These are phyloP conservation scores for Solanum raphanifolium DNA, from an alignment of 257 asterid genomes.

Conservation along the genomic window DNA sequence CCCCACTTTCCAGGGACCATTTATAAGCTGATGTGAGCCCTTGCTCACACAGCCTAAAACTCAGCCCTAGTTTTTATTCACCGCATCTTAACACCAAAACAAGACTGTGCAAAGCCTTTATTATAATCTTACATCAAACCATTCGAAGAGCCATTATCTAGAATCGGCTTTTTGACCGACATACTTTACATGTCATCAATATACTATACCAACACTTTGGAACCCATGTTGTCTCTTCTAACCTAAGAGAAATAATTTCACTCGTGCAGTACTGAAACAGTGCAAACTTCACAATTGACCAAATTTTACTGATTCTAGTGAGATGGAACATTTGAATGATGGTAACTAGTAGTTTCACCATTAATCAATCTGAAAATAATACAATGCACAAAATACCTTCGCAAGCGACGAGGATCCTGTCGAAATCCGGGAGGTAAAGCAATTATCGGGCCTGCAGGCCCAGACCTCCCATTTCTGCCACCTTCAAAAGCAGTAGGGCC, in stretches of 20 bases:
- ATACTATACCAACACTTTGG: neutral
- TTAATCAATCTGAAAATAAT: neutral
- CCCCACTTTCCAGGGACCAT: neutral
- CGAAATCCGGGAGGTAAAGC: conserved; percentile 65
- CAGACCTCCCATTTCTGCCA: conserved; percentile 68
- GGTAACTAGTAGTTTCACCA: neutral
- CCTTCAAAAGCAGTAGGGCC: conserved; percentile 89
- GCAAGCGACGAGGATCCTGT: conserved; percentile 92
- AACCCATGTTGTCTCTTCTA: neutral
- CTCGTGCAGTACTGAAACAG: neutral
- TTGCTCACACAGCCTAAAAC: neutral
- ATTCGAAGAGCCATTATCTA: neutral
- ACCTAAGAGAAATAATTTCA: neutral
- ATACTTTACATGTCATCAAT: neutral
- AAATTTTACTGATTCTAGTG: neutral
- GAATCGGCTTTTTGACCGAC: neutral
- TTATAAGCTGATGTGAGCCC: neutral
- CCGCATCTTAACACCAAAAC: neutral
- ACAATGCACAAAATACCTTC: conserved; percentile 48
- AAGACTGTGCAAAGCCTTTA: neutral
- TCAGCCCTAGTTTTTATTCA: neutral
- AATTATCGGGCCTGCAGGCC: conserved; percentile 68
- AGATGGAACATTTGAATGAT: neutral
- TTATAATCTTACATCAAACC: neutral
- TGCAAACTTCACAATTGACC: neutral